A percentile compares a stretch with the other conserved stretches of the same genome.
These are phyloP conservation scores for Termitomyces sp. DNA, from an alignment of 768 basidiomycete genomes.

Conservation along the genomic window DNA sequence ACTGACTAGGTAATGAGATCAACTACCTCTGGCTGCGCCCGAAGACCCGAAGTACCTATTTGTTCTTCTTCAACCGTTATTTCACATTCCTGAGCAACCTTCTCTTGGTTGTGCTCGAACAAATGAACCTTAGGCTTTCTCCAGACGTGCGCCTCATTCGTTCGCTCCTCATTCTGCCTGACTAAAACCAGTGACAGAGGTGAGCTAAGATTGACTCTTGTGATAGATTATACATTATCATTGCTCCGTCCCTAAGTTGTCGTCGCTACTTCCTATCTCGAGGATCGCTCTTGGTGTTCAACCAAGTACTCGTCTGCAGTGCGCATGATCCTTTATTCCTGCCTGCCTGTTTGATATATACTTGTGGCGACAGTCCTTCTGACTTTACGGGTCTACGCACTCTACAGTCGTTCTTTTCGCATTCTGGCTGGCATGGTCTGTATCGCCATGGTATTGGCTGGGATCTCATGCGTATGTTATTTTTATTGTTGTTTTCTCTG, in stretches of 20 bases:
- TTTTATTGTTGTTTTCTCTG: background rate
- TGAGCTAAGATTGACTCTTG: slow-evolving; percentile 1
- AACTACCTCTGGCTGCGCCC: slow-evolving; percentile 39
- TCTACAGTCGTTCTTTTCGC: slow-evolving; percentile 36
- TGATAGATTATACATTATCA: background rate
- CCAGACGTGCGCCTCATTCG: slow-evolving; percentile 13
- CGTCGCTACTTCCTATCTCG: slow-evolving; percentile 29
- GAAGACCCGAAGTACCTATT: slow-evolving; percentile 30
- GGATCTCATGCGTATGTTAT: slow-evolving; percentile 25
- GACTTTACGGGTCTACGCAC: slow-evolving; percentile 42
- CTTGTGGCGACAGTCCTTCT: slow-evolving; percentile 28
- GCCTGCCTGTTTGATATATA: background rate
- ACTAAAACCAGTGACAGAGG: slow-evolving; percentile 7
- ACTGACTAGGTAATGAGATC: slow-evolving; percentile 29
- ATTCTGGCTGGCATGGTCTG: slow-evolving; percentile 30
- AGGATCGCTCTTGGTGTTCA: slow-evolving; percentile 34
- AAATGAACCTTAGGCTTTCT: slow-evolving; percentile 21
- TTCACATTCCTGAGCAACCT: slow-evolving; percentile 35
- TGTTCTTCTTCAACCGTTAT: slow-evolving; percentile 49
- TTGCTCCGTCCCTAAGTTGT: slow-evolving; percentile 26
- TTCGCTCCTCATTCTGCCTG: background rate
- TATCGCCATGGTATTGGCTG: slow-evolving; percentile 24
- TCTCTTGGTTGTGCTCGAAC: slow-evolving; percentile 21
- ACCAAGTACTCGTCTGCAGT: slow-evolving; percentile 44
- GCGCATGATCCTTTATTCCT: slow-evolving; percentile 12